Conservation (phyloP, 805 yeast species). For the Maudiozyma saulgeensis region DNA sequence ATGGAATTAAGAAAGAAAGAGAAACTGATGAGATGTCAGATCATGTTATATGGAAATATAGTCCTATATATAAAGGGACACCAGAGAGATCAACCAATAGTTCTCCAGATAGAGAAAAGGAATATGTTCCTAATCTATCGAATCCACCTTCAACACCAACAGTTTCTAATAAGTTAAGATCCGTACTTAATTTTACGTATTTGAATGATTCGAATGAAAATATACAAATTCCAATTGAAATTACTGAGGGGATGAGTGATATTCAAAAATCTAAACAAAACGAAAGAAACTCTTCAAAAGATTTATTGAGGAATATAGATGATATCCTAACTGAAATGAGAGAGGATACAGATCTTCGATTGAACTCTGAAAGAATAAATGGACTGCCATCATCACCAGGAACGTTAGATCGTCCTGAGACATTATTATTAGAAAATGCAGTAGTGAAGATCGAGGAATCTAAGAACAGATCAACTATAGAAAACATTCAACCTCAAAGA, state of each 20-base stretch:
- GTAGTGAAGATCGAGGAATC: neutral
- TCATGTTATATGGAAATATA: conserved; percentile 27
- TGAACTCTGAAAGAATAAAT: conserved; percentile 3
- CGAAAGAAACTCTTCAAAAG: neutral
- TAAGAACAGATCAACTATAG: neutral
- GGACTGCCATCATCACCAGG: conserved; percentile 17
- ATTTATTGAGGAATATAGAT: conserved; percentile 22
- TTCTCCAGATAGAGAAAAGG: conserved; percentile 8
- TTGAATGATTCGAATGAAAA: conserved; percentile 9
- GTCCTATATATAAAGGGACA: conserved; percentile 14
- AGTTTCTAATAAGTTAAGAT: conserved; percentile 18
- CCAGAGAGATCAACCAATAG: conserved; percentile 10
- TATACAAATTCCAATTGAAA: neutral
- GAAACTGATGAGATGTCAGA: conserved; percentile 13
- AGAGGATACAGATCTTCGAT: conserved; percentile 11
- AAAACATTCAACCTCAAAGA: neutral
- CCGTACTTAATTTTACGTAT: conserved; percentile 19
- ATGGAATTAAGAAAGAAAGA: conserved; percentile 2
- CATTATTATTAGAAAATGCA: neutral
- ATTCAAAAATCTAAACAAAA: neutral
- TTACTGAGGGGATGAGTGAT: neutral
- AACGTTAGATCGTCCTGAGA: neutral
- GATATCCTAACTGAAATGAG: conserved; percentile 25
- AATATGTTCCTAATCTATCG: conserved; percentile 6
- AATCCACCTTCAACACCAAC: conserved; percentile 27